Conservation (phyloP, 2,329 filamentous ascomycete species). For the Fusarium gaditjirri region DNA sequence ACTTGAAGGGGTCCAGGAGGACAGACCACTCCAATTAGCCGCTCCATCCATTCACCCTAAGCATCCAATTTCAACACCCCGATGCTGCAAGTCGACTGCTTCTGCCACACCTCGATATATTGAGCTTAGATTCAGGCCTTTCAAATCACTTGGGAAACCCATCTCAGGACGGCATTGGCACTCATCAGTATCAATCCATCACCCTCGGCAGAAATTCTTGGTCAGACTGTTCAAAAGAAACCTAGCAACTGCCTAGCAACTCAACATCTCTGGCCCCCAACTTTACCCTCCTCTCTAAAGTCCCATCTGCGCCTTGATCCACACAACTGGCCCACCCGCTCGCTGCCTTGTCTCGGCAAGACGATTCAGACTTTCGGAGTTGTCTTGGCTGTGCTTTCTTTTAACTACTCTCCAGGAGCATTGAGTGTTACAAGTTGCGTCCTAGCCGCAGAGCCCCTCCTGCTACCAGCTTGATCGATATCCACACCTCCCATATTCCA, state of each 20-base stretch:
- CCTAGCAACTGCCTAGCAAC: not conserved
- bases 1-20: constrained; percentile 4
- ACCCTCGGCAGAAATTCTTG: not conserved
- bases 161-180: constrained; percentile 2
- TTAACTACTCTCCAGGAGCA: constrained; percentile 11
- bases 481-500: constrained; percentile 29
- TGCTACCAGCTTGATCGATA: constrained; percentile 22
- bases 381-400: constrained; percentile 3
- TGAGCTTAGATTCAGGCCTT: constrained; percentile 8
- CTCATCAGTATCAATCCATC: not conserved
- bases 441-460: constrained; percentile 40
- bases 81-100: constrained; percentile 4
- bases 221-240: constrained; percentile 7
- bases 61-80: constrained; percentile 9
- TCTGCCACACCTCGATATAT: constrained; percentile 18
- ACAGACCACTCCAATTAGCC: constrained; percentile 23
- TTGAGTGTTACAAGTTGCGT: constrained; percentile 36
- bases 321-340: constrained; percentile 35
- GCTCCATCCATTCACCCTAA: constrained; percentile 31
- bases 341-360: constrained; percentile 27
- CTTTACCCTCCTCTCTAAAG: constrained; percentile 13
- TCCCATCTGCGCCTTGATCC: constrained; percentile 28
- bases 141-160: not conserved
- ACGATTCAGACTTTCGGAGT: constrained; percentile 3
- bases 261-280: constrained; percentile 26